These are phyloP conservation scores for Ustilago tritici DNA, from an alignment of 1,284 basidiomycete genomes.

Conservation along the genomic window DNA sequence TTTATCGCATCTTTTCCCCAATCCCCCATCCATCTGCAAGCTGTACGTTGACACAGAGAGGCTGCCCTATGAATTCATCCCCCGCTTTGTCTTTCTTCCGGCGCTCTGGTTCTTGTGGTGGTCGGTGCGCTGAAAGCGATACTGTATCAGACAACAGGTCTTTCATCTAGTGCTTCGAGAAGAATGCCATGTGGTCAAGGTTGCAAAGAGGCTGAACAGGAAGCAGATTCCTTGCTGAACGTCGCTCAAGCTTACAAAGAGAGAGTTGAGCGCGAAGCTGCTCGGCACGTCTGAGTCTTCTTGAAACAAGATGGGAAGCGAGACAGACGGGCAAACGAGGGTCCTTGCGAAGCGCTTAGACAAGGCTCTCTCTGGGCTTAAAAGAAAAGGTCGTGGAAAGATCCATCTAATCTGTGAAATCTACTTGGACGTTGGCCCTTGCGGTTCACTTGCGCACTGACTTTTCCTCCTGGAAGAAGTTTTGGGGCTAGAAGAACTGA, in stretches of 20 bases:
- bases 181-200: not conserved
- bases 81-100: not conserved
- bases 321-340: constrained; percentile 18
- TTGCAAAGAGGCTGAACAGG: not conserved
- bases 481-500: not conserved
- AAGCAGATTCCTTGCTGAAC: not conserved
- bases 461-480: not conserved
- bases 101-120: not conserved
- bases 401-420: constrained; percentile 2
- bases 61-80: constrained; percentile 5
- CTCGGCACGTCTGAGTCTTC: constrained; percentile 3
- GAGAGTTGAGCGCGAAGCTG: not conserved
- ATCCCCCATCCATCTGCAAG: constrained; percentile 1
- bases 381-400: not conserved
- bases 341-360: constrained; percentile 18
- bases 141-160: not conserved
- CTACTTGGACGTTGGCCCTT: not conserved
- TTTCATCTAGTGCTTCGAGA: not conserved
- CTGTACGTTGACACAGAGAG: not conserved
- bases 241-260: not conserved
- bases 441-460: not conserved
- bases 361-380: not conserved
- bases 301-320: not conserved
- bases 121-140: not conserved
- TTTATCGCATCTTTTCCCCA: constrained; percentile 11